Evolutionary conservation across 1,284 basidiomycete species (phyloP).

Genomic region (Afroboletus lepidellus): DNA sequence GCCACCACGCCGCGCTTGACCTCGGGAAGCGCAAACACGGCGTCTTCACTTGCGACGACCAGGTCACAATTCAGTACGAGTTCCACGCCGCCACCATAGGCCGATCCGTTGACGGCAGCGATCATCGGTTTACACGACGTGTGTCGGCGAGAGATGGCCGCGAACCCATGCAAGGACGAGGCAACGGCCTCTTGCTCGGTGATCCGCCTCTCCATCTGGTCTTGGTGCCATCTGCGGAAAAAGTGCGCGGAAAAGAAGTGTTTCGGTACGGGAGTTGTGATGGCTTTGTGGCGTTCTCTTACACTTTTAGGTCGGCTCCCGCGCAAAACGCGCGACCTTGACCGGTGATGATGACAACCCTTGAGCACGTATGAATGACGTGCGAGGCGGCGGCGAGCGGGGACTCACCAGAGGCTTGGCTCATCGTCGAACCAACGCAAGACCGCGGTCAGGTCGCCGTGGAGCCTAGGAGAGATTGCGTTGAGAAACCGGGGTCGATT

Average conservation of each 20-base stretch:
- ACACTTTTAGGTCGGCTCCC: constrained; percentile 77
- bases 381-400: not conserved
- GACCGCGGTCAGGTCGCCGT: constrained; percentile 52
- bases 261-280: not conserved
- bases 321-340: constrained; percentile 78
- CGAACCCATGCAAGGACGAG: constrained; percentile 65
- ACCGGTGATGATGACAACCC: constrained; percentile 79
- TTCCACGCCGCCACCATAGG: constrained; percentile 81
- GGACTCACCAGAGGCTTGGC: constrained; percentile 67
- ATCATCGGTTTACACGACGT: constrained; percentile 74
- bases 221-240: constrained; percentile 23
- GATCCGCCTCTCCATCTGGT: constrained; percentile 16
- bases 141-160: constrained; percentile 67
- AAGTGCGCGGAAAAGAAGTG: not conserved
- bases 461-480: constrained; percentile 66
- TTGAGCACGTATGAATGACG: constrained; percentile 26
- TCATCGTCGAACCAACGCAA: constrained; percentile 81
- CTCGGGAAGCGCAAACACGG: constrained; percentile 78
- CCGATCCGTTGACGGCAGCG: constrained; percentile 78
- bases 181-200: constrained; percentile 45
- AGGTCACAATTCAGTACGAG: constrained; percentile 81
- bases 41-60: constrained; percentile 71
- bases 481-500: constrained; percentile 76
- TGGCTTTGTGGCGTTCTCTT: constrained; percentile 22
- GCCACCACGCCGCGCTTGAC: constrained; percentile 80